Evolutionary conservation across 1,284 basidiomycete species (phyloP).

Genomic region (Microbotryomycetes sp.): DNA sequence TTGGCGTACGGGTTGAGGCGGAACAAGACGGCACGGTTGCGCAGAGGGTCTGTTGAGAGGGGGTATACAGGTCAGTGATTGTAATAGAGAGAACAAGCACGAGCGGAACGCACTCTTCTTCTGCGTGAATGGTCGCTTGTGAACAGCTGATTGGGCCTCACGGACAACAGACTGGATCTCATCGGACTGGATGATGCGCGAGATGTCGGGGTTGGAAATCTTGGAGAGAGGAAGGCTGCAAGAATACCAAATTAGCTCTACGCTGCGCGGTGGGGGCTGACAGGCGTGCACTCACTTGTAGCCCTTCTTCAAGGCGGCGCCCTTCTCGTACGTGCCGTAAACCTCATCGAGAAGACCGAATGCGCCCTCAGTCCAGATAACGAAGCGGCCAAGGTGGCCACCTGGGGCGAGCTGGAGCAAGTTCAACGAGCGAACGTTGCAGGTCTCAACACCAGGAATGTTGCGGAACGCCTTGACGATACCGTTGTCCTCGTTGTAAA

Average conservation of each 20-base stretch:
- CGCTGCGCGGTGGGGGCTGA: background rate
- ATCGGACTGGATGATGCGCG: slow-evolving; percentile 95
- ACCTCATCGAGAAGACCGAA: slow-evolving; percentile 89
- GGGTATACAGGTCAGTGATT: slow-evolving; percentile 86
- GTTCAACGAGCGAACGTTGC: slow-evolving; percentile 90
- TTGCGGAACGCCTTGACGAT: slow-evolving; percentile 98
- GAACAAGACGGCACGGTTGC: slow-evolving; percentile 95
- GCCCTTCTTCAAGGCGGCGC: slow-evolving; percentile 82
- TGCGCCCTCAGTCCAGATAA: slow-evolving; percentile 98
- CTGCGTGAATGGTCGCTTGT: slow-evolving; percentile 95
- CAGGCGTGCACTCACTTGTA: slow-evolving; percentile 57
- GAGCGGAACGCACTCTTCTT: slow-evolving; percentile 55
- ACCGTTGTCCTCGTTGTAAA: slow-evolving; percentile 97
- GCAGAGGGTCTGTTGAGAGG: slow-evolving; percentile 97
- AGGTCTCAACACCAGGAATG: slow-evolving; percentile 95
- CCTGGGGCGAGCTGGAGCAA: slow-evolving; percentile 98
- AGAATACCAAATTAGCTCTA: background rate
- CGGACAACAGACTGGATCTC: slow-evolving; percentile 95
- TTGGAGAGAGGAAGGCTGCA: slow-evolving; percentile 81
- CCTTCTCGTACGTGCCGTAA: slow-evolving; percentile 86
- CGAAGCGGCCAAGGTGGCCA: slow-evolving; percentile 97
- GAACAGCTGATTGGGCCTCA: slow-evolving; percentile 61
- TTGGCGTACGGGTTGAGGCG: slow-evolving; percentile 95
- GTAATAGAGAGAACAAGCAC: slow-evolving; percentile 45
- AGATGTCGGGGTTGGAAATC: slow-evolving; percentile 87